Percentiles rank a stretch among this genome's conserved stretches.
These are phyloP conservation scores for Mycena sp. DNA, from an alignment of 1,284 basidiomycete genomes.

Conservation along the genomic window DNA sequence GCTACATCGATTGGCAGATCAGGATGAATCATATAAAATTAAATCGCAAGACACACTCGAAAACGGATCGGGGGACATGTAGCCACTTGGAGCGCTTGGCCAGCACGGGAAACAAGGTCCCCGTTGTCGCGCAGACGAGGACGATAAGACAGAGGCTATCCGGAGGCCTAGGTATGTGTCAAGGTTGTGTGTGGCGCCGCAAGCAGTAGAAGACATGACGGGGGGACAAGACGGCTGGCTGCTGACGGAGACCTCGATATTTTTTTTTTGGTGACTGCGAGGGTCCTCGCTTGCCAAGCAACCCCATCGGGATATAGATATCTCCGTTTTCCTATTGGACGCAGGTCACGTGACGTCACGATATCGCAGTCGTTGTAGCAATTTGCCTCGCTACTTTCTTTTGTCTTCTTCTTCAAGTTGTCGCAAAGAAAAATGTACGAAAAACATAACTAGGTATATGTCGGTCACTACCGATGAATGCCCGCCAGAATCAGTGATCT, in stretches of 20 bases:
- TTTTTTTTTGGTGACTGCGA: conserved; percentile 7
- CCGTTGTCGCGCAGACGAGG: conserved; percentile 70
- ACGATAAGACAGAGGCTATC: conserved; percentile 90
- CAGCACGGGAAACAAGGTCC: conserved; percentile 87
- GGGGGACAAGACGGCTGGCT: no score
- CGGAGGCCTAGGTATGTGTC: conserved; percentile 56
- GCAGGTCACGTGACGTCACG: no score
- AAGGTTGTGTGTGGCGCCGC: not conserved
- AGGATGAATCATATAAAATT: not conserved
- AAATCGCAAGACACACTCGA: conserved; percentile 71
- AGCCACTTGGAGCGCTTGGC: conserved; percentile 68
- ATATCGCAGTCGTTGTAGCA: no score
- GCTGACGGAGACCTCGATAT: no score
- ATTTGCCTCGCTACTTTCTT: no score
- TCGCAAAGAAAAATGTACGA: no score
- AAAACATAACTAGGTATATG: no score
- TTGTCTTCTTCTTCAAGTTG: no score
- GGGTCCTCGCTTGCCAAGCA: not conserved
- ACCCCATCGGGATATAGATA: no score
- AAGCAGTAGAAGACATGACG: conserved; percentile 2
- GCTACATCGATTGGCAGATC: conserved; percentile 45
- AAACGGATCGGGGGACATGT: conserved; percentile 70
- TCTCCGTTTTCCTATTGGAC: no score
- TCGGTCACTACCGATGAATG: no score
- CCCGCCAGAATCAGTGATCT: no score